A percentile compares a stretch with the other conserved stretches of the same genome.
phyloP scores from a whole-genome alignment of 2,329 filamentous ascomycete genomes.

The Neofusicoccum laricinum region DNA sequence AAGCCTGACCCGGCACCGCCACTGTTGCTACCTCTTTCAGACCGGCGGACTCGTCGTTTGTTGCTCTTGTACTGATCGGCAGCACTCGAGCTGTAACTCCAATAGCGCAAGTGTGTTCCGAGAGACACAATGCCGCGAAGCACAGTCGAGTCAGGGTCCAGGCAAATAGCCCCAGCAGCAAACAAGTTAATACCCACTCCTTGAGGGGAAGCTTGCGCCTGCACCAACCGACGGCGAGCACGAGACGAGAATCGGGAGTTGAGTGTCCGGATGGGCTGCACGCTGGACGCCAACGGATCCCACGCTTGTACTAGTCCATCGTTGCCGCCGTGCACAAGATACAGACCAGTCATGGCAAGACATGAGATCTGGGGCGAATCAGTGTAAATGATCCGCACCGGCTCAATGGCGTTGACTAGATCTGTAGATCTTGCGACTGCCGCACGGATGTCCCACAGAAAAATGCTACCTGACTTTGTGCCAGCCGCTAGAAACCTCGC shows the following conservation, averaged over 20 bases:
- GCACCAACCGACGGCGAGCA: constrained; percentile 70
- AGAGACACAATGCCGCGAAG: constrained; percentile 84
- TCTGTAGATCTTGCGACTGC: constrained; percentile 54
- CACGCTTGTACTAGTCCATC: constrained; percentile 95
- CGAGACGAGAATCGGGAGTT: constrained; percentile 81
- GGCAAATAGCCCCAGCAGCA: constrained; percentile 75
- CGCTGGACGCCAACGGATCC: constrained; percentile 85
- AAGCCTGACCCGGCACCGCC: constrained; percentile 52
- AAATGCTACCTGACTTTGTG: constrained; percentile 71
- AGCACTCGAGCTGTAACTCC: constrained; percentile 83
- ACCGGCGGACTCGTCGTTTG: constrained; percentile 75
- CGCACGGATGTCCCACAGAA: constrained; percentile 83
- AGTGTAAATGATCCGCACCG: constrained; percentile 80
- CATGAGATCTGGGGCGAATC: constrained; percentile 85
- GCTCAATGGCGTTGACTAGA: constrained; percentile 59
- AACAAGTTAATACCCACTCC: constrained; percentile 73
- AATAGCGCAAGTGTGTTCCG: constrained; percentile 84
- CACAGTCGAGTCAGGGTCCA: constrained; percentile 83
- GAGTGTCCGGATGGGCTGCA: constrained; percentile 77
- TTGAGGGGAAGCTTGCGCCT: constrained; percentile 64
- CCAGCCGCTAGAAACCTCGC: constrained; percentile 79
- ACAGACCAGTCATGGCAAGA: constrained; percentile 78
- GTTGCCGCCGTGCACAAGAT: constrained; percentile 88
- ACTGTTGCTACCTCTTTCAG: constrained; percentile 61
- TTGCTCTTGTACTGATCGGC: constrained; percentile 70